Conservation (phyloP, 2,329 filamentous ascomycete species). For the Westerdykella sp. region DNA sequence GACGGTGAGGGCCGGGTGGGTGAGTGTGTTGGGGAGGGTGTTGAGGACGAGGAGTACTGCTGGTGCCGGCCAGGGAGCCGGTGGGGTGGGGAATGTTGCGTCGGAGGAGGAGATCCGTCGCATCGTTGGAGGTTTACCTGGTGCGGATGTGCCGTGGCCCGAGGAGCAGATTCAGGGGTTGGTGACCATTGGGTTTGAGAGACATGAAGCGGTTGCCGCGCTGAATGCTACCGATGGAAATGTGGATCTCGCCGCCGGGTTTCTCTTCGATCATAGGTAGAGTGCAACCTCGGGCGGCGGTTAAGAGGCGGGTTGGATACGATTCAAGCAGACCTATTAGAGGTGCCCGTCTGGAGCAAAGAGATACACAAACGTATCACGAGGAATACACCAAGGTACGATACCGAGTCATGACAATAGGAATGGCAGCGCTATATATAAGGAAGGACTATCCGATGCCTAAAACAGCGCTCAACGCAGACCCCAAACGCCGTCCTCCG, state of each 20-base stretch:
- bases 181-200: slow-evolving; percentile 42
- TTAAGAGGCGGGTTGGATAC: too few species aligned
- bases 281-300: too few species aligned
- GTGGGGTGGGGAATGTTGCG: slow-evolving; percentile 3
- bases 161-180: slow-evolving; percentile 39
- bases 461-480: background rate
- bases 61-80: slow-evolving; percentile 6
- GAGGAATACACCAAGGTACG: too few species aligned
- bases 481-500: background rate
- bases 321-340: too few species aligned
- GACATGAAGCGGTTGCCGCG: slow-evolving; percentile 43
- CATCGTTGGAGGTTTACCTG: slow-evolving; percentile 29
- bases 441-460: too few species aligned
- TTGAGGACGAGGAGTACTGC: slow-evolving; percentile 26
- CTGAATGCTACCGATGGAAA: slow-evolving; percentile 46
- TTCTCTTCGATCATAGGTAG: slow-evolving; percentile 39
- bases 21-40: slow-evolving; percentile 54
- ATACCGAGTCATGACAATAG: too few species aligned
- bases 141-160: slow-evolving; percentile 33
- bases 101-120: slow-evolving; percentile 28
- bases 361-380: too few species aligned
- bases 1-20: slow-evolving; percentile 52
- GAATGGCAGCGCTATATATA: too few species aligned
- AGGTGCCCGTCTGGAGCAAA: too few species aligned
- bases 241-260: slow-evolving; percentile 44